phyloP scores from a whole-genome alignment of 345 rosid species.

The Conringia planisiliqua region DNA sequence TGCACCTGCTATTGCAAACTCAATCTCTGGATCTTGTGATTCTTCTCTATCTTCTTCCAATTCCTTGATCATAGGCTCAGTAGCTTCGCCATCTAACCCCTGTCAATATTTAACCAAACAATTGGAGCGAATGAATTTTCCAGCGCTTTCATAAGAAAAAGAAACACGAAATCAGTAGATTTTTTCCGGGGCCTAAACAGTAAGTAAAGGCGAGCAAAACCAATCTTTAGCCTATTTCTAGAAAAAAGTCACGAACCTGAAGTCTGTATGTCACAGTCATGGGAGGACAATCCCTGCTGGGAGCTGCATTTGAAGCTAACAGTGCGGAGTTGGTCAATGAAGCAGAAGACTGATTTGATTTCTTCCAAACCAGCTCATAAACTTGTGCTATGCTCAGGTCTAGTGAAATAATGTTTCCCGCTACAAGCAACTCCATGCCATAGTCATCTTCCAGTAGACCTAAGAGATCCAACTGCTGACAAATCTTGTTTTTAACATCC shows the following conservation, averaged over 20 bases:
- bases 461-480: slow-evolving; percentile 85
- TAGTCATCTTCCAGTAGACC: slow-evolving; percentile 94
- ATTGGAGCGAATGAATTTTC: background rate
- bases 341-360: slow-evolving; percentile 77
- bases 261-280: slow-evolving; percentile 98
- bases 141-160: slow-evolving; percentile 2
- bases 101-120: slow-evolving; percentile 31
- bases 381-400: slow-evolving; percentile 97
- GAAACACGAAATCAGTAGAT: background rate
- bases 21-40: slow-evolving; percentile 96
- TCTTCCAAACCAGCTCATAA: slow-evolving; percentile 98
- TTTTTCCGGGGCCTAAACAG: background rate
- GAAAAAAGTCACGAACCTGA: slow-evolving; percentile 60
- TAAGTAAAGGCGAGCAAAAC: background rate
- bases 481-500: slow-evolving; percentile 95
- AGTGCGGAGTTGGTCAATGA: slow-evolving; percentile 53
- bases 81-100: slow-evolving; percentile 99
- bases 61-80: slow-evolving; percentile 99
- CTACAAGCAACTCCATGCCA: slow-evolving; percentile 95
- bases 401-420: slow-evolving; percentile 96
- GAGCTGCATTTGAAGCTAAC: slow-evolving; percentile 56
- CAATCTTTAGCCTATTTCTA: slow-evolving; percentile 11
- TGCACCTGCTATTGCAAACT: slow-evolving; percentile 98
- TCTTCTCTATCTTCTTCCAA: slow-evolving; percentile 99
- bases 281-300: slow-evolving; percentile 81